Conservation (phyloP, 768 basidiomycete genomes). For the Psilocybe cyanescens region DNA sequence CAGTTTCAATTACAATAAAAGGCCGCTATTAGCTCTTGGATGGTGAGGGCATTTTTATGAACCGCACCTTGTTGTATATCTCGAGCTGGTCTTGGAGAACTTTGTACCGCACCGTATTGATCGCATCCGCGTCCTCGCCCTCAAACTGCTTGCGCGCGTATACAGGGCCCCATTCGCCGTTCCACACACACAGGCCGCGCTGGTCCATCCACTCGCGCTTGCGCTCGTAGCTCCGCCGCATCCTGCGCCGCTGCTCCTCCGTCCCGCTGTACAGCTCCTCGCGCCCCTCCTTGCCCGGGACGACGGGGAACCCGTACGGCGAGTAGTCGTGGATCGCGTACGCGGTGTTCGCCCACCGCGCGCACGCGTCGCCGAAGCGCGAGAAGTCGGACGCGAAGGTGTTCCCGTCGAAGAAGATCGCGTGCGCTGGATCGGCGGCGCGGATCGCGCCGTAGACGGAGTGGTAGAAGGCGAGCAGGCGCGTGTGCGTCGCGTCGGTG, state of each 20-base stretch:
- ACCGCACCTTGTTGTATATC: conserved; percentile 63
- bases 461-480: conserved; percentile 71
- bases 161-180: conserved; percentile 86
- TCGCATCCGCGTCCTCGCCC: conserved; percentile 60
- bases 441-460: conserved; percentile 73
- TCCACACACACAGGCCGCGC: conserved; percentile 69
- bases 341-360: conserved; percentile 73
- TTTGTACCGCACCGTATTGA: conserved; percentile 66
- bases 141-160: conserved; percentile 69
- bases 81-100: conserved; percentile 76
- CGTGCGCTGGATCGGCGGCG: conserved; percentile 67
- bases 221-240: conserved; percentile 66
- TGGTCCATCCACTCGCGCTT: conserved; percentile 82
- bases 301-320: conserved; percentile 69
- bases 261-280: conserved; percentile 54
- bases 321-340: conserved; percentile 84
- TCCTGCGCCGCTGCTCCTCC: conserved; percentile 52
- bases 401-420: conserved; percentile 84
- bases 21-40: neutral
- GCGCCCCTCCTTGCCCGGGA: conserved; percentile 28
- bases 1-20: neutral
- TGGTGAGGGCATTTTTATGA: too few relatives aligned
- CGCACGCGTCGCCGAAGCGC: conserved; percentile 65
- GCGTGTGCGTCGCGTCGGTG: conserved; percentile 68
- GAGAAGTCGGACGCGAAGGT: conserved; percentile 84